Evolutionary conservation across 116 monocot species (phyloP), one percentile per base, ranked within the genome.

Genomic region (Phalaenopsis hybrid): DNA sequence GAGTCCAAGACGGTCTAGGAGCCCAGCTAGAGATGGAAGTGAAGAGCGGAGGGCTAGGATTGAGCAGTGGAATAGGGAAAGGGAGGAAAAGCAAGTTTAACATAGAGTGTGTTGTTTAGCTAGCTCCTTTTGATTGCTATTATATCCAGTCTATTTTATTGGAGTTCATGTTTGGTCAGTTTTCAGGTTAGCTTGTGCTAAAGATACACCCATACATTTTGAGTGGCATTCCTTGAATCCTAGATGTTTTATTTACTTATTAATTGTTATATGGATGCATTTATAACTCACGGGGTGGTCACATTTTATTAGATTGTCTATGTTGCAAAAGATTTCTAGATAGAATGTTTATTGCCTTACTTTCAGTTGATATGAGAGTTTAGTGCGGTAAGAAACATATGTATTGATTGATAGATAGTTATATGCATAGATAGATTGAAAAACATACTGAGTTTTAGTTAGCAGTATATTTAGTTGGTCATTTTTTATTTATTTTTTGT

Each of bases 41-140:
- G 98, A 95, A 86, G 98, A 98, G 70, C 84, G 98, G 50, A 86
- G 98, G 81, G 98, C 98, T 21, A 92, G 85, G 83, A 95, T 98
- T 79, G 98, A 95, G 75, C 92, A 92, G 84, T 98, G 98, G 98
- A 98, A 98, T 55, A 87, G 89, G 44, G 98, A 98, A 86, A 93
- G 90, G 80, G 89, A 96, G 85, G 94, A 85, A 85, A 86, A 80
- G 82, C 83, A 84, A 55, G 77, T 50, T 79, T 86, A 49, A 77
- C 49, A n/a, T 3, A 52, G 52, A 52, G 52, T 52, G 20, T 49
- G 70, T 34, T 4, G 20, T 44, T 34, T 37, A 41, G 33, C 33
- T 37, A 34, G 58, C 79, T 28, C 21, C 50, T 77, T n/a, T 51
- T 77, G 12, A 45, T 68, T 50, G 57, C 63, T 44, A 50, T 59